A percentile compares a stretch with the other conserved stretches of the same genome.
phyloP scores from a whole-genome alignment of 495 filamentous ascomycete species.

The Penicillium longicatenatum region DNA sequence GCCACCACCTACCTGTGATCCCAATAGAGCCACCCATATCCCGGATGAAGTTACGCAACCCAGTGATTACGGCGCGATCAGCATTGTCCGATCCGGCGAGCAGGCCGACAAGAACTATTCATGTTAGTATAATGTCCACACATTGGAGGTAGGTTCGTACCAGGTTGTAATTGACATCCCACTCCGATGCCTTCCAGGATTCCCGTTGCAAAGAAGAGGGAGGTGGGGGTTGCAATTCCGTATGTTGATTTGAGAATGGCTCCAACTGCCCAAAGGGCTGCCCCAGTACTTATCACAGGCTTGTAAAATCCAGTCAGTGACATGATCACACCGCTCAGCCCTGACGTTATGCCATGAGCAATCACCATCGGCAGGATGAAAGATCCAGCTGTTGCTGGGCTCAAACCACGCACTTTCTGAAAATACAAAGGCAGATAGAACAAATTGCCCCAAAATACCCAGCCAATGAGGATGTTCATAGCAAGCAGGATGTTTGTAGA shows the following conservation, averaged over 20 bases:
- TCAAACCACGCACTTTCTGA: constrained; percentile 38
- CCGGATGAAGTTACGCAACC: constrained; percentile 5
- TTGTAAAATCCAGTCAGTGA: constrained; percentile 21
- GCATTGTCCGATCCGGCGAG: neutral
- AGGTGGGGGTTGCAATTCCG: constrained; percentile 30
- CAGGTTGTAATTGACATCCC: constrained; percentile 57
- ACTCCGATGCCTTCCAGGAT: constrained; percentile 52
- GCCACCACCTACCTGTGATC: neutral
- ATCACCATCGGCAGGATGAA: constrained; percentile 45
- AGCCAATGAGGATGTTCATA: neutral
- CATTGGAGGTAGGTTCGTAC: neutral
- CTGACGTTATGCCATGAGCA: constrained; percentile 13
- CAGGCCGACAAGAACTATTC: constrained; percentile 48
- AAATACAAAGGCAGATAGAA: constrained; percentile 54
- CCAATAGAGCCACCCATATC: constrained; percentile 2
- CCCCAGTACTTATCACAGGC: neutral
- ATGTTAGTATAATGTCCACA: neutral
- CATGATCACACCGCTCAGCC: constrained; percentile 36
- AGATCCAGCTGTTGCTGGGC: constrained; percentile 36
- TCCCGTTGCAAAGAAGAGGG: constrained; percentile 46
- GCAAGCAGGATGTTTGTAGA: neutral
- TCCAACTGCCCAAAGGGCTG: neutral
- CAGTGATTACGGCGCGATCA: constrained; percentile 5
- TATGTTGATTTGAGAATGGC: neutral
- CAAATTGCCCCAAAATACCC: constrained; percentile 28